Percentiles rank a stretch among this genome's conserved stretches.
These are phyloP conservation scores for Kandelia obovata DNA, from an alignment of 345 rosid genomes.

Conservation along the genomic window DNA sequence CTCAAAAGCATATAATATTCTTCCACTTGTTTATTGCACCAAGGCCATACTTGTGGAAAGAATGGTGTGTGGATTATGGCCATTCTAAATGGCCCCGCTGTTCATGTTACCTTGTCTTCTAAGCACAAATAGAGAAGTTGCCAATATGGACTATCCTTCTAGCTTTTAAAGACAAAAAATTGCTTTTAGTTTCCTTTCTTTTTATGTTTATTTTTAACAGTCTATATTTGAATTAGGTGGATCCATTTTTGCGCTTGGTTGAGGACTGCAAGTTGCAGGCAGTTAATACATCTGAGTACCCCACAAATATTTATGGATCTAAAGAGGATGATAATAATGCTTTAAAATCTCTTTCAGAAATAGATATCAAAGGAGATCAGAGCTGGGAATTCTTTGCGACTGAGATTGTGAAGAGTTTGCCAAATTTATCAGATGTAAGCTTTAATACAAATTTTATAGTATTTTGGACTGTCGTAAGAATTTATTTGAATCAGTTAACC, in stretches of 20 bases:
- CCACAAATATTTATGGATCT: conserved; percentile 48
- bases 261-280: conserved; percentile 74
- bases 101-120: no score
- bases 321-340: conserved; percentile 69
- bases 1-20: conserved; percentile 62
- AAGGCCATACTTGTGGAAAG: conserved; percentile 53
- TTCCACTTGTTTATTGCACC: conserved; percentile 48
- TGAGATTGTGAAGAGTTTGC: conserved; percentile 68
- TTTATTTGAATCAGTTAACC: background rate
- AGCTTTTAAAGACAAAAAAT: no score
- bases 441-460: conserved; percentile 9
- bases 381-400: conserved; percentile 52
- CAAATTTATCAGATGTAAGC: conserved; percentile 51
- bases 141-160: no score
- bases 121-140: no score
- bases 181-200: background rate
- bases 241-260: conserved; percentile 72
- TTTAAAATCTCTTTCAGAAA: conserved; percentile 47
- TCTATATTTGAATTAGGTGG: conserved; percentile 51
- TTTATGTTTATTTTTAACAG: background rate
- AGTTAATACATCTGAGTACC: conserved; percentile 35
- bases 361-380: conserved; percentile 52
- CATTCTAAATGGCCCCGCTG: background rate
- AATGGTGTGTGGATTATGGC: conserved; percentile 38
- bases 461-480: background rate